Base-by-base conservation (phyloP, 495 filamentous ascomycete species). In the Oidiodendron maius region DNA sequence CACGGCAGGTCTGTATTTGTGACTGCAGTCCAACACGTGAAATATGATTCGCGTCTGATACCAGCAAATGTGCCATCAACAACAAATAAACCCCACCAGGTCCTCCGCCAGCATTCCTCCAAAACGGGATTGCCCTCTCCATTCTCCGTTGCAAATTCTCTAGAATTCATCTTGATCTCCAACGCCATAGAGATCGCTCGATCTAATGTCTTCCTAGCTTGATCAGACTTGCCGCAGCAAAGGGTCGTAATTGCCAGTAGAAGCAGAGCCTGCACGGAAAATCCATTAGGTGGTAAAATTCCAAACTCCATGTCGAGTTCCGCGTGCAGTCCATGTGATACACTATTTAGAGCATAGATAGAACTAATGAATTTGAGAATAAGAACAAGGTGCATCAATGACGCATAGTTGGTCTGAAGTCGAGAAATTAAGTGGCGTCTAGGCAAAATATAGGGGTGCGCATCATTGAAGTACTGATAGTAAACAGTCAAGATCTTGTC, bases 21-120 rank as follows among this genome's bases (percentile, higher is more conserved):
- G 12, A 66, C 63, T 20, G 76, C 60, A 22, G 64, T 52, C 40
- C 61, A 54, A 8, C 41, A 22, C 5, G 47, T 44, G 38, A 74
- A 70, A 0, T 62, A 61, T n/a, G 67, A 54, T 1, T 58, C 25
- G 40, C 60, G 55, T 43, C 62, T 48, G 18, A 63, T 60, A 28
- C 55, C 64, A 46, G 63, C 55, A 30, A 62, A 53, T 55, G 61
- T 55, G 2, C 70, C 71, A 37, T 87, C 82, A 16, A 83, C 70
- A 24, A 83, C 72, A 53, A 80, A 86, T 40, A 88, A 57, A 50
- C 82, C 80, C 85, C 85, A 89, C 83, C 83, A 88, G 9, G 83
- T 88, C 22, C 85, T 70, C 44, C 84, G 70, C 61, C 81, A 71
- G 49, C 76, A 77, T 59, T 89, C 85, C 35, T 79, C 81, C 4